Evolutionary conservation across 2,329 filamentous ascomycete species (phyloP).

Genomic region (Lachnellula arida): DNA sequence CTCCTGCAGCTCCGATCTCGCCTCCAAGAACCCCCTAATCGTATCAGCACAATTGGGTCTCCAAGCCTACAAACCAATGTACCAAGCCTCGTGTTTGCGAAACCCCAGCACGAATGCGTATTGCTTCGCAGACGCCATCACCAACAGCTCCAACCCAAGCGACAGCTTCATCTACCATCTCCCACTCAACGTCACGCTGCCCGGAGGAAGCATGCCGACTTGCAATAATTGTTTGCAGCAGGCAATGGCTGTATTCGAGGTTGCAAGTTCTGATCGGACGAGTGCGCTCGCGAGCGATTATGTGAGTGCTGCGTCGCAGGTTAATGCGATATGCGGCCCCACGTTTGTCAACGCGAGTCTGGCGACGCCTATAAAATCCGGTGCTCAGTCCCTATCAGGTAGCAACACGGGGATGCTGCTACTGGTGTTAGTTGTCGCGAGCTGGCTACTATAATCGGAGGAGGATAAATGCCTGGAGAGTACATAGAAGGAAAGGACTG

Average conservation of each 20-base stretch:
- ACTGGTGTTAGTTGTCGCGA: conserved; percentile 14
- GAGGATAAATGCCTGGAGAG: background rate
- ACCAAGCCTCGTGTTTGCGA: conserved; percentile 74
- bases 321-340: conserved; percentile 62
- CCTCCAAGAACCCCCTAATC: conserved; percentile 63
- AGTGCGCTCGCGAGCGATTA: conserved; percentile 69
- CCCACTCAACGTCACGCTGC: conserved; percentile 69
- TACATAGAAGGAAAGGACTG: background rate
- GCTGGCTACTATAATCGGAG: conserved; percentile 14
- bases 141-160: conserved; percentile 63
- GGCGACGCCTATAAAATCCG: conserved; percentile 19
- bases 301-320: conserved; percentile 60
- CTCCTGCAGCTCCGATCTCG: conserved; percentile 70
- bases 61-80: conserved; percentile 70
- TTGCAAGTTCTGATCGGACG: conserved; percentile 59
- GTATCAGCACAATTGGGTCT: conserved; percentile 72
- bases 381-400: background rate
- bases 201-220: conserved; percentile 60
- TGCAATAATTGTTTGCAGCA: conserved; percentile 73
- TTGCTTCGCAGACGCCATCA: conserved; percentile 79
- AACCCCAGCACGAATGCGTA: conserved; percentile 63
- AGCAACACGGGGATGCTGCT: conserved; percentile 11
- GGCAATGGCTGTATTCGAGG: conserved; percentile 77
- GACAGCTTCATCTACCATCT: conserved; percentile 83
- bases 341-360: conserved; percentile 55